Evolutionary conservation across 2,329 filamentous ascomycete species (phyloP), one percentile per base, ranked within the genome.

Genomic region (Dothideomycetes sp.): DNA sequence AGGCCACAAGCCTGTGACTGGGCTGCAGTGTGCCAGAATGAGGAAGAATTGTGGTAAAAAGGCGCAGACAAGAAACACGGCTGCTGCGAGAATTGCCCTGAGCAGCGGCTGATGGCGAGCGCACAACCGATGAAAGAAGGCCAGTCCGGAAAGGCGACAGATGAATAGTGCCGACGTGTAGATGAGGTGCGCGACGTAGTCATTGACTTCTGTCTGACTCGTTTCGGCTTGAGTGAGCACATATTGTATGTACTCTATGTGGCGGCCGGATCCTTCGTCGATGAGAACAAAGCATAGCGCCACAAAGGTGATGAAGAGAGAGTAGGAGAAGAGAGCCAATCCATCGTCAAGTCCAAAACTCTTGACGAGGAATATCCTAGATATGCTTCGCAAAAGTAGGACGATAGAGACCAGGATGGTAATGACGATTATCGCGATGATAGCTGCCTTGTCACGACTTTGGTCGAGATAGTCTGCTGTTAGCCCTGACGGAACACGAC

Each of bases 1-100:
- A 0, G 70, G 69, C 70, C 70, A 73, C 2, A 68, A 51, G 0
- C 60, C 66, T 1, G 69, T 73, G 0, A 72, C 66, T 0, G 70
- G 70, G 2, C 48, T 50, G 42, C 69, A 73, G 50, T 73, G 69
- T 44, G 73, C 70, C 41, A 73, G 57, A 35, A 73, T 55, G 2
- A 73, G 58, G 18, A 70, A 58, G 10, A 73, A 53, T 41, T 73
- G 69, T 0, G 68, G 63, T 2, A 73, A 43, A 36, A 61, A 72
- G 0, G 63, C 65, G 5, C 55, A 60, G 24, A 64, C 46, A 15
- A 71, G 48, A 24, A 66, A 44, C 3, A 48, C 58, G 15, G 57
- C 55, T 51, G 54, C 41, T 12, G 30, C 42, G 9, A 37, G 39
- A 34, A 69, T 66, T 4, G 56, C 47, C 3, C 58, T 38, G 4